Evolutionary conservation across 2,329 filamentous ascomycete genomes (phyloP).

Genomic region (Pseudocercospora cruenta): DNA sequence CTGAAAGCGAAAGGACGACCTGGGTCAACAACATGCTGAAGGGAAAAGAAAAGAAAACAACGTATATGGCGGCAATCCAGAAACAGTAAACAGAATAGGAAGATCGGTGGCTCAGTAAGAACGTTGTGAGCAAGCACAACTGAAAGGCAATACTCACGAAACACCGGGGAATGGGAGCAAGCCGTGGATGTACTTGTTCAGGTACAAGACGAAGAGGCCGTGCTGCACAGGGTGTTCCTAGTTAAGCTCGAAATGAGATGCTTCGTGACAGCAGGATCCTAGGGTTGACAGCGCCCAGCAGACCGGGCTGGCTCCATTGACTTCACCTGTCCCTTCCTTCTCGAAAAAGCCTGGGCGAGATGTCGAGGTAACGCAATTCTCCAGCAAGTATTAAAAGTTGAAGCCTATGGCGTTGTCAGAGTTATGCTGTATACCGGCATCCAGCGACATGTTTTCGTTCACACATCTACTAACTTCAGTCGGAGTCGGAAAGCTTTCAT

Average conservation of each 20-base stretch:
- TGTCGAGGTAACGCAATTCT: not conserved
- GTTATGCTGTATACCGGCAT: not conserved
- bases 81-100: not conserved
- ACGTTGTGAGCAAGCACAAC: not conserved
- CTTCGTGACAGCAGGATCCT: not conserved
- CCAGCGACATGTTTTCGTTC: not conserved
- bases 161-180: not conserved
- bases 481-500: too few relatives aligned
- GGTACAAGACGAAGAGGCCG: not conserved
- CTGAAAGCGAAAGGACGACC: slow-evolving; percentile 5
- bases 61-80: not conserved
- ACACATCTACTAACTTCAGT: too few relatives aligned
- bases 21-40: slow-evolving; percentile 13
- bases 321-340: not conserved
- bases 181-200: not conserved
- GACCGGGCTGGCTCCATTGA: not conserved
- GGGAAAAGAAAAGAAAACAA: not conserved
- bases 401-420: not conserved
- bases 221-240: not conserved
- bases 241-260: slow-evolving; percentile 5
- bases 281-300: not conserved
- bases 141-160: not conserved
- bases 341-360: not conserved
- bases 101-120: not conserved
- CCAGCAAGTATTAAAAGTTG: not conserved